phyloP scores from a whole-genome alignment of 1,284 basidiomycete genomes.

The Leccinum cinnamomeum region DNA sequence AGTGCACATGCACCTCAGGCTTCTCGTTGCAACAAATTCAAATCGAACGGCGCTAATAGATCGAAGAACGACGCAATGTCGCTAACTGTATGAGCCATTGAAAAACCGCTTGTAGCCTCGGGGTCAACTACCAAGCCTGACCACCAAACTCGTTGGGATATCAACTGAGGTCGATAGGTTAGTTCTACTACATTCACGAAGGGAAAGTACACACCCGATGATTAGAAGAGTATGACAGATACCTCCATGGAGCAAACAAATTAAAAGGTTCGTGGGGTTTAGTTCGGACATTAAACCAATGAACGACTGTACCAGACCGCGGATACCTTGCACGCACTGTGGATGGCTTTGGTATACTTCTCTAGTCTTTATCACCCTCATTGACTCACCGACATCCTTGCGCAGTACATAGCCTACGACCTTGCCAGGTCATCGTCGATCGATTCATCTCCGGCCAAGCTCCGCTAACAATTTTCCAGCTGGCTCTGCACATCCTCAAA shows the following conservation, averaged over 20 bases:
- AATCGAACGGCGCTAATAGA: too few relatives aligned
- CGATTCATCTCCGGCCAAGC: background rate
- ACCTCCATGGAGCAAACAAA: background rate
- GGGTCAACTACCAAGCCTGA: too few relatives aligned
- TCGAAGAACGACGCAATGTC: too few relatives aligned
- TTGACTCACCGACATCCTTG: background rate
- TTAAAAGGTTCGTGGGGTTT: background rate
- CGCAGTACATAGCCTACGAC: background rate
- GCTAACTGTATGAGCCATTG: too few relatives aligned
- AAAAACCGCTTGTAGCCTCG: too few relatives aligned
- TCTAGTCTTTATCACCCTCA: background rate
- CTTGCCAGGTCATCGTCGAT: background rate
- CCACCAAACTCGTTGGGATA: background rate
- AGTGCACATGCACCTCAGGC: background rate
- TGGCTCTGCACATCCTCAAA: background rate
- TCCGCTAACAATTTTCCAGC: background rate
- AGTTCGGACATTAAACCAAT: background rate
- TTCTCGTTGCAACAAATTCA: too few relatives aligned
- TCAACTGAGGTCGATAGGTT: background rate
- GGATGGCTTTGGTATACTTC: background rate
- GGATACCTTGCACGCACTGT: background rate
- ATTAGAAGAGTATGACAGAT: background rate
- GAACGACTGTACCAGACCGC: background rate
- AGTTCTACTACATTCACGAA: background rate
- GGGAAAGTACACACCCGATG: background rate